Conservation (phyloP, 495 filamentous ascomycete species). For the Podospora sp. region DNA sequence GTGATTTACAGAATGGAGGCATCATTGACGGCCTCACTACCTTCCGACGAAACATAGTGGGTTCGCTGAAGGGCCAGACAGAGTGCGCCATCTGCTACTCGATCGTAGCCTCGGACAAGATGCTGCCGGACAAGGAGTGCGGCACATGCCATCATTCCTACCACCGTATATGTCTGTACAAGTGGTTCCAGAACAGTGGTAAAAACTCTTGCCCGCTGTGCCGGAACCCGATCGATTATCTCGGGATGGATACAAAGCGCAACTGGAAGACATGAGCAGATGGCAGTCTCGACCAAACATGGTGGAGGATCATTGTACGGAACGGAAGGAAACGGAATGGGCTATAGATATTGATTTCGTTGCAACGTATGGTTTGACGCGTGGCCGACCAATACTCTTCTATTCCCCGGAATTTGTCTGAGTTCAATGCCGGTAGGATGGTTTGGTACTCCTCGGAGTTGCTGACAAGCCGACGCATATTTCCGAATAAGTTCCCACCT, state of each 20-base stretch:
- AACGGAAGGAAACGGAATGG: too few relatives aligned
- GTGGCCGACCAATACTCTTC: too few relatives aligned
- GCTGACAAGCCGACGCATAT: neutral
- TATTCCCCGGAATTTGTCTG: too few relatives aligned
- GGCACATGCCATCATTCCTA: constrained; percentile 93
- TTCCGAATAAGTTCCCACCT: neutral
- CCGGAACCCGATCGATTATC: constrained; percentile 77
- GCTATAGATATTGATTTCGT: too few relatives aligned
- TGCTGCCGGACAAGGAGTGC: constrained; percentile 87
- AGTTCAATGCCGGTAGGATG: too few relatives aligned
- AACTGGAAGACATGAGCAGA: constrained; percentile 10
- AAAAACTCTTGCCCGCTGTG: constrained; percentile 88
- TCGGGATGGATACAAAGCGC: constrained; percentile 35
- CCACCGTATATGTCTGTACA: constrained; percentile 85
- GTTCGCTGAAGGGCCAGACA: constrained; percentile 85
- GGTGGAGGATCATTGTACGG: too few relatives aligned
- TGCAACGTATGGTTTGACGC: too few relatives aligned
- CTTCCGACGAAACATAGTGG: constrained; percentile 81
- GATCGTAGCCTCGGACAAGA: constrained; percentile 83
- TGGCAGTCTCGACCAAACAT: too few relatives aligned
- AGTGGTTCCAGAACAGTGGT: constrained; percentile 95
- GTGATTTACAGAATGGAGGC: constrained; percentile 61
- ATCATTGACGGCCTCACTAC: constrained; percentile 82
- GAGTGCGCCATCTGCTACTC: constrained; percentile 98
- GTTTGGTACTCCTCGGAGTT: too few relatives aligned